A percentile compares a stretch with the other conserved stretches of the same genome.
Evolutionary conservation across 106 monocot genomes (phyloP).

Genomic region (Cymbidium sinense): DNA sequence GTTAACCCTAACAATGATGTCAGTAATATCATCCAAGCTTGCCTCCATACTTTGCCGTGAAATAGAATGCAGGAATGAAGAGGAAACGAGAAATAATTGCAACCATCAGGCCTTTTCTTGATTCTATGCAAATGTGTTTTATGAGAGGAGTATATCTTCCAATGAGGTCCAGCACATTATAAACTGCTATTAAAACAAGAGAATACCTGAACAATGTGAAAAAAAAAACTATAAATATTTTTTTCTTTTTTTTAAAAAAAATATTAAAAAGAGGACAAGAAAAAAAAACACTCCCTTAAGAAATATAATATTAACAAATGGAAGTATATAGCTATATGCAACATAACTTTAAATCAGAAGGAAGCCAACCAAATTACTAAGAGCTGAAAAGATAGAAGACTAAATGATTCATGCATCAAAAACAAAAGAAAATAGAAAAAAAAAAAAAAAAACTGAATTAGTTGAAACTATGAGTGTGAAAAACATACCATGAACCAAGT

Average conservation of each 20-base stretch:
- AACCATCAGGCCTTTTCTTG: slow-evolving; percentile 32
- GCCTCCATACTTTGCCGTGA: slow-evolving; percentile 50
- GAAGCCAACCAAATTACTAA: background rate
- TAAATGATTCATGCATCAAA: background rate
- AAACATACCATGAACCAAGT: slow-evolving; percentile 48
- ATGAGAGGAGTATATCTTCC: slow-evolving; percentile 54
- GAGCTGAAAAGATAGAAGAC: background rate
- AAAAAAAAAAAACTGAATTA: slow-evolving; percentile 1
- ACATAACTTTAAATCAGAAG: background rate
- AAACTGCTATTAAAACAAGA: slow-evolving; percentile 59
- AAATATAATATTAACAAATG: background rate
- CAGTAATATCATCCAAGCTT: slow-evolving; percentile 54
- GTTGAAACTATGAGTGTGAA: background rate
- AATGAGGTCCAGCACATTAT: slow-evolving; percentile 55
- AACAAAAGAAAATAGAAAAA: background rate
- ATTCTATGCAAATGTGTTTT: slow-evolving; percentile 26
- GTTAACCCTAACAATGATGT: slow-evolving; percentile 46
- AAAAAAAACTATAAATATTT: too few species aligned
- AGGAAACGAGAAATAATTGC: slow-evolving; percentile 35
- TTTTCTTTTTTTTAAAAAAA: too few species aligned
- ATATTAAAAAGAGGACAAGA: too few species aligned
- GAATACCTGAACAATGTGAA: slow-evolving; percentile 47
- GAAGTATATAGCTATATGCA: background rate
- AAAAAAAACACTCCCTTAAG: too few species aligned
- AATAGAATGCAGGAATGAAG: slow-evolving; percentile 63